Evolutionary conservation across 2,329 filamentous ascomycete genomes (phyloP).

Genomic region (Ascomycota sp.): DNA sequence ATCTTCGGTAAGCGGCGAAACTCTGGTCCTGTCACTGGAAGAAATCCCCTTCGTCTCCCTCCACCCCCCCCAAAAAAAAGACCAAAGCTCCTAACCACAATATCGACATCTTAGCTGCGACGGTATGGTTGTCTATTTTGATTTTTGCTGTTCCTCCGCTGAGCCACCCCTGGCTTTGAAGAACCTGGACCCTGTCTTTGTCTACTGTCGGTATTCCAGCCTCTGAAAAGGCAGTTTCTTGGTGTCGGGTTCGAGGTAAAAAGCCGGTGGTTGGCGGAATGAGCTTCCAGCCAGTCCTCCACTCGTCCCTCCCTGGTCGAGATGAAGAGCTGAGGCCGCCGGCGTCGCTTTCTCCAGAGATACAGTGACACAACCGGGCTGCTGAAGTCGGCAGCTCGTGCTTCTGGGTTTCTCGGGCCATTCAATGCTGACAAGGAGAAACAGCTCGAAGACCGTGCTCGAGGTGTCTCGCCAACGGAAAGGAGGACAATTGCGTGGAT

Average conservation of each 20-base stretch:
- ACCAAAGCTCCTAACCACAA: neutral
- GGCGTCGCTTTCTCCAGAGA: neutral
- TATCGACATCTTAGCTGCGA: constrained; percentile 28
- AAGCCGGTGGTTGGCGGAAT: too few species aligned
- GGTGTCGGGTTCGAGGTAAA: too few species aligned
- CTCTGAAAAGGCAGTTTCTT: too few species aligned
- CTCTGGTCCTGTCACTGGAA: too few species aligned
- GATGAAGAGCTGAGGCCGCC: neutral
- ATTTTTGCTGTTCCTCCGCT: too few species aligned
- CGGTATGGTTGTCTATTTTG: too few species aligned
- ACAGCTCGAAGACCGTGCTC: constrained; percentile 58
- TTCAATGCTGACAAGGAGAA: neutral
- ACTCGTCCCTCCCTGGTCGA: too few species aligned
- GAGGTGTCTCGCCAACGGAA: constrained; percentile 57
- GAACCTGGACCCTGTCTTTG: too few species aligned
- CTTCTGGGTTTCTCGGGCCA: constrained; percentile 11
- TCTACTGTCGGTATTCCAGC: too few species aligned
- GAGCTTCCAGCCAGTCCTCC: too few species aligned
- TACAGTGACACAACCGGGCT: neutral
- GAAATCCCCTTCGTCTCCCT: neutral
- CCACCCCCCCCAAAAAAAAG: neutral
- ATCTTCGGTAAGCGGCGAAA: constrained; percentile 43
- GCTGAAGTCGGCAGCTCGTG: neutral
- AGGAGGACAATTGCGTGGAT: constrained; percentile 62
- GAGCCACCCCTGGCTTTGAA: too few species aligned